These are phyloP conservation scores for Stenogyne calaminthoides DNA, from an alignment of 305 asterid genomes.

Conservation along the genomic window DNA sequence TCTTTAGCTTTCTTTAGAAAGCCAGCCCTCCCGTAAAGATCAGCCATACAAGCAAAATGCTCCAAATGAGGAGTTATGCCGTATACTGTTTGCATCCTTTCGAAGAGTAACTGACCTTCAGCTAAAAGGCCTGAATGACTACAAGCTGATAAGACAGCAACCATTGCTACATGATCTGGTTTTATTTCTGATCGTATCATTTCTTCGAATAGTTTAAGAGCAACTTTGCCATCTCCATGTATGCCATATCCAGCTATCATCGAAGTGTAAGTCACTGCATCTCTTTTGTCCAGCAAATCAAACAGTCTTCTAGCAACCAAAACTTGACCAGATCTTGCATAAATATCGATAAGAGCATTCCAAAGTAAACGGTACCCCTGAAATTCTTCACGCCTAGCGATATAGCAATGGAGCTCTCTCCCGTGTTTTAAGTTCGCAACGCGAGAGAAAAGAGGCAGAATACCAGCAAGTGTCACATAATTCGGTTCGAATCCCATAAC, in stretches of 20 bases:
- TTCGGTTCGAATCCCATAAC: slow-evolving; percentile 56
- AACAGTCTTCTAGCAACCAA: slow-evolving; percentile 60
- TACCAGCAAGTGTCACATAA: slow-evolving; percentile 74
- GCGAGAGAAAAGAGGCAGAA: slow-evolving; percentile 84
- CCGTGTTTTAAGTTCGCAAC: slow-evolving; percentile 77
- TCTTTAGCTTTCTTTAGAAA: slow-evolving; percentile 60
- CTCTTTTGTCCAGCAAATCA: slow-evolving; percentile 60
- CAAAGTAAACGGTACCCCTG: slow-evolving; percentile 52
- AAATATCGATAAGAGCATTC: slow-evolving; percentile 83
- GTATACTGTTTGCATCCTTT: slow-evolving; percentile 57
- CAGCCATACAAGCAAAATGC: slow-evolving; percentile 84
- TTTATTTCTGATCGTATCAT: slow-evolving; percentile 60
- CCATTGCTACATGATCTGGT: slow-evolving; percentile 80
- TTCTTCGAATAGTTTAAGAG: slow-evolving; percentile 64
- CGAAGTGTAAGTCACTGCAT: slow-evolving; percentile 84
- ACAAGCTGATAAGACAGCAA: slow-evolving; percentile 78
- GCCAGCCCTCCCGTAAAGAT: slow-evolving; percentile 87
- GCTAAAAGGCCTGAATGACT: slow-evolving; percentile 86
- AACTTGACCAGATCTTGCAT: slow-evolving; percentile 81
- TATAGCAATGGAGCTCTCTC: slow-evolving; percentile 78
- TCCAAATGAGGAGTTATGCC: slow-evolving; percentile 61
- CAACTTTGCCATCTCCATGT: slow-evolving; percentile 69
- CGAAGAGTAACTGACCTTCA: slow-evolving; percentile 61
- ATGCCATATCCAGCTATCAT: slow-evolving; percentile 80
- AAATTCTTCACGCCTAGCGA: slow-evolving; percentile 52